phyloP scores from a whole-genome alignment of 2,329 filamentous ascomycete species.

The Calonectria pseudoreteaudii region DNA sequence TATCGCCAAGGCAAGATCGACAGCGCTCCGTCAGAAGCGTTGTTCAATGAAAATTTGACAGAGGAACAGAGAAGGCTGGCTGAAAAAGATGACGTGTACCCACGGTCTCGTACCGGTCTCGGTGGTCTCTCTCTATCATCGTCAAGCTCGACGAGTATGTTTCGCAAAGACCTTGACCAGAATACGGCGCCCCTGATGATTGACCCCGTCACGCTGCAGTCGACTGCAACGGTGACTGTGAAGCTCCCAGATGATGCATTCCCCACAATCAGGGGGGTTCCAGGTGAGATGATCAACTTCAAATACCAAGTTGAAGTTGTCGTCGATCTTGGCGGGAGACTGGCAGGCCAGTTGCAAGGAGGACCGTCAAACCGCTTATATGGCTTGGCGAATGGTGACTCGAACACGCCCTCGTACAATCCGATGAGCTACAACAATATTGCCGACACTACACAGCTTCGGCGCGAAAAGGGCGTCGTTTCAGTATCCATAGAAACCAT shows the following conservation, averaged over 20 bases:
- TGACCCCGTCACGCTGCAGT: slow-evolving; percentile 81
- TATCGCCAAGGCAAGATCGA: slow-evolving; percentile 94
- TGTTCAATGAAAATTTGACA: slow-evolving; percentile 64
- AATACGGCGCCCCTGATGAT: slow-evolving; percentile 90
- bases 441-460: slow-evolving; percentile 86
- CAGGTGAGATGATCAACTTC: slow-evolving; percentile 94
- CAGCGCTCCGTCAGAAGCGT: slow-evolving; percentile 68
- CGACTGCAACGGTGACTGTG: slow-evolving; percentile 84
- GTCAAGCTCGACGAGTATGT: slow-evolving; percentile 88
- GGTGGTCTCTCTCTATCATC: slow-evolving; percentile 89
- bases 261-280: slow-evolving; percentile 89
- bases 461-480: slow-evolving; percentile 92
- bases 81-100: slow-evolving; percentile 87
- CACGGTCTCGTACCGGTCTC: slow-evolving; percentile 86
- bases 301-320: slow-evolving; percentile 94
- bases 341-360: slow-evolving; percentile 78
- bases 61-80: slow-evolving; percentile 75
- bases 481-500: slow-evolving; percentile 87
- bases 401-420: slow-evolving; percentile 44
- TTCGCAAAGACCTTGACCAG: slow-evolving; percentile 93
- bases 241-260: slow-evolving; percentile 91
- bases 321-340: slow-evolving; percentile 88
- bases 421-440: slow-evolving; percentile 68
- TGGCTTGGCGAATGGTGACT: slow-evolving; percentile 42
- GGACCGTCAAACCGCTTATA: slow-evolving; percentile 58